Base-by-base conservation (phyloP, 139 green algal species). In the Tetratostichococcus sp. region DNA sequence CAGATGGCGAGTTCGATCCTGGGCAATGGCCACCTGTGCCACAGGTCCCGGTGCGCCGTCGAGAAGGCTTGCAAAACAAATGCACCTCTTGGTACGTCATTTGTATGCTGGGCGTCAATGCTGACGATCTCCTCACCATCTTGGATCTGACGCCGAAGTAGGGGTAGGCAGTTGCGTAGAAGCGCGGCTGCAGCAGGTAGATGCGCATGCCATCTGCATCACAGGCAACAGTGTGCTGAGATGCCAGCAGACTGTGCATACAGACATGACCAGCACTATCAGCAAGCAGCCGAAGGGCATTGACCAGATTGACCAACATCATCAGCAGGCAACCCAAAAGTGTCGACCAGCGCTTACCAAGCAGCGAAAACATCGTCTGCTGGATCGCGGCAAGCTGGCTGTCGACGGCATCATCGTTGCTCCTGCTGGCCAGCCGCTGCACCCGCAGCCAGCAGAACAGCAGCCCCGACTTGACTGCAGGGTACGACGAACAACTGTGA, bases 131-230 rank as follows among this genome's bases (percentile, higher is more conserved):
- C 1, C 68, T 33, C 30, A 89, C 73, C 85, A 89, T 89, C 28
- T 79, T 77, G 25, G 23, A 33, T 21, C 74, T 73, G 65, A 83
- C 81, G 5, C 83, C 80, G 22, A 80, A 70, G 42, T 79, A 87
- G 2, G 85, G 85, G 74, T 87, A 90, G n/a, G 42, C 35, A 31
- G 19, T 30, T n/a, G 75, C 82, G 76, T 90, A 90, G 65, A 89
- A 90, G 42, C 85, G 74, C 14, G 71, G 68, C 32, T 78, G 78
- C n/a, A 82, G 65, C 33, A 90, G 84, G 75, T 89, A 90, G 16
- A 43, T 65, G 26, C 75, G 81, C 80, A 90, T 82, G 32, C 69
- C 69, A n/a, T 84, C 77, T 66, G 76, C n/a, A n/a, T n/a, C n/a
- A n/a, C n/a, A n/a, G n/a, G n/a, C n/a, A n/a, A n/a, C n/a, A n/a